Conservation (phyloP, 768 basidiomycete genomes). For the Tephrocybe sp. region DNA sequence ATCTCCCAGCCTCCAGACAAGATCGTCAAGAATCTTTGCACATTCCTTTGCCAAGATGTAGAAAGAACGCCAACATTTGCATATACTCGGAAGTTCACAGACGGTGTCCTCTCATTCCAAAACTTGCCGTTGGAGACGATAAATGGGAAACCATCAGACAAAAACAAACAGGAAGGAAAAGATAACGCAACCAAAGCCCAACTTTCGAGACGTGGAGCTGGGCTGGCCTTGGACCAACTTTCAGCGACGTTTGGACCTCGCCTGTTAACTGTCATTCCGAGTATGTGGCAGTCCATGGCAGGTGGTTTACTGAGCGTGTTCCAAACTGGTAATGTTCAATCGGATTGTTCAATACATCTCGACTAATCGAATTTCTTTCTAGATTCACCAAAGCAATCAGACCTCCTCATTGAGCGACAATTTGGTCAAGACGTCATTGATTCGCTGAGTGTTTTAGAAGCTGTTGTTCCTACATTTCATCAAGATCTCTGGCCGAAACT, state of each 20-base stretch:
- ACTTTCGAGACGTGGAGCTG: constrained; percentile 83
- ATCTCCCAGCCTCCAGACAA: constrained; percentile 89
- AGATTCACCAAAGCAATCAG: constrained; percentile 61
- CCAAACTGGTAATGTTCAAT: constrained; percentile 51
- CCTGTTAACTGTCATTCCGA: constrained; percentile 81
- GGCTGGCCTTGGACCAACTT: constrained; percentile 77
- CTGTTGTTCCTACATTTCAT: constrained; percentile 76
- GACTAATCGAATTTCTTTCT: neutral
- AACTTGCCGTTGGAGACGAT: constrained; percentile 32
- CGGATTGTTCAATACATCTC: neutral
- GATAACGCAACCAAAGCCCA: constrained; percentile 64
- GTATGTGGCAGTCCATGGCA: constrained; percentile 93
- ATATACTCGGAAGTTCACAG: constrained; percentile 52
- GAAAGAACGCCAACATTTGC: constrained; percentile 90
- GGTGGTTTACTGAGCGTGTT: constrained; percentile 73
- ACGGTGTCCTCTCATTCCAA: constrained; percentile 80
- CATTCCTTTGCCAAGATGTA: constrained; percentile 91
- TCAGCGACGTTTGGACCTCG: constrained; percentile 72
- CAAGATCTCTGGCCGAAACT: constrained; percentile 69
- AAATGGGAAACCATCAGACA: constrained; percentile 33
- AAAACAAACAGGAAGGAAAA: constrained; percentile 41
- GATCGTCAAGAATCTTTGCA: constrained; percentile 95
- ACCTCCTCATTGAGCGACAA: constrained; percentile 65
- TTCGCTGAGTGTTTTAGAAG: constrained; percentile 85
- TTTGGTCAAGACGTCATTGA: constrained; percentile 91